Base-by-base conservation (phyloP, 2,329 filamentous ascomycete species). In the Acrocalymma vagum region DNA sequence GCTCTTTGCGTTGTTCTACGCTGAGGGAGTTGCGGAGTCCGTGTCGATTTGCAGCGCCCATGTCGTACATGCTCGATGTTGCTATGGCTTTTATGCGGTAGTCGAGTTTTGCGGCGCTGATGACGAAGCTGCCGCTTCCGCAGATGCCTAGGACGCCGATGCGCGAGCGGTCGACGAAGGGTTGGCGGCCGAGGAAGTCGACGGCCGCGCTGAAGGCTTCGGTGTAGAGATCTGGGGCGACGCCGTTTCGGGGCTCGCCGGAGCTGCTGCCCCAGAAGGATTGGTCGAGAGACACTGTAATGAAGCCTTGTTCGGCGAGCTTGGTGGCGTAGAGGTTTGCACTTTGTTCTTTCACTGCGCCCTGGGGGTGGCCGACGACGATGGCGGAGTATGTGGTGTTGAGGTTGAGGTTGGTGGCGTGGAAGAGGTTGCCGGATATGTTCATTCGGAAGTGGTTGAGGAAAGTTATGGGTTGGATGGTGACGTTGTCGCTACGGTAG, bases 91-190 rank as follows among this genome's bases (percentile, higher is more conserved):
- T 28, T 13, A 63, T 30, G 6, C 59, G 62, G 0, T 48, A 33
- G 45, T 60, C 42, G 11, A 67, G 58, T 47, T 69, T 69, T 2
- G 67, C 65, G 0, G 67, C 67, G 39, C 62, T 63, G 44, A 71
- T 61, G 10, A 63, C 33, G 31, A 54, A 65, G 8, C 42, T 51
- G 20, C 61, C 62, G 24, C 61, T 63, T 26, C 53, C 61, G 25
- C 62, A 65, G 33, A 65, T 60, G n/a, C 62, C 62, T 7, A 64
- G 28, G 16, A 27, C 62, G 21, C 61, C 61, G 24, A 65, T 65
- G 6, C 56, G 58, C 42, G 56, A 49, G 17, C 51, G 51, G 28
- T 64, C 48, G 27, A 65, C 45, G 21, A 52, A 56, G n/a, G 29
- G 23, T 22, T 50, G 52, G 1, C 20, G 21, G 22, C 45, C 45